Evolutionary conservation across 169 alveolate species (phyloP).

Genomic region (Cytauxzoon felis): DNA sequence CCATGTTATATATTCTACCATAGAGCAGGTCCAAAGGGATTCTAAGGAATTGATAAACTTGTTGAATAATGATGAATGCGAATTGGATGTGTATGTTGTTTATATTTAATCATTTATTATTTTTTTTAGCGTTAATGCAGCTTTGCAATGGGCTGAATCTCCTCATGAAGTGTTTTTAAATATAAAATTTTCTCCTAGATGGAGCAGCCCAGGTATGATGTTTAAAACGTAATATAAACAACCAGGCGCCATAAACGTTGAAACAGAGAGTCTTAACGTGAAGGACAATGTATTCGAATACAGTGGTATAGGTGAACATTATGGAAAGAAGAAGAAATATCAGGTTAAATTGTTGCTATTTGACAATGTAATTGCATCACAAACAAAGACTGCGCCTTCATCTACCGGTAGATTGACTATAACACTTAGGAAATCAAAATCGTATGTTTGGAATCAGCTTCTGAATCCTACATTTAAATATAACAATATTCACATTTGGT

Average conservation of each 20-base stretch:
- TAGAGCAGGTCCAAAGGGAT: constrained; percentile 36
- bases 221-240: not conserved
- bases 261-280: constrained; percentile 68
- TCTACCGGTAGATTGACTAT: constrained; percentile 84
- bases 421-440: constrained; percentile 75
- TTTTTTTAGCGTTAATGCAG: constrained; percentile 86
- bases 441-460: constrained; percentile 78
- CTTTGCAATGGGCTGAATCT: constrained; percentile 96
- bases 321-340: constrained; percentile 78
- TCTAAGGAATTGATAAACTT: constrained; percentile 51
- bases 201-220: constrained; percentile 89
- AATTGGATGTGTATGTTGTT: constrained; percentile 26
- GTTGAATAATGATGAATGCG: constrained; percentile 44
- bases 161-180: constrained; percentile 81
- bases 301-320: constrained; percentile 81
- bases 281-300: constrained; percentile 64
- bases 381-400: constrained; percentile 79
- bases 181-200: constrained; percentile 90
- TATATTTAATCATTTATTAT: not conserved
- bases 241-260: constrained; percentile 82
- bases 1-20: constrained; percentile 25
- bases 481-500: constrained; percentile 88
- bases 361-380: constrained; percentile 69
- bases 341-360: constrained; percentile 71
- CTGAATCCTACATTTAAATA: constrained; percentile 75